These are phyloP conservation scores for Naganishia vishniacii DNA, from an alignment of 768 basidiomycete species.

Conservation along the genomic window DNA sequence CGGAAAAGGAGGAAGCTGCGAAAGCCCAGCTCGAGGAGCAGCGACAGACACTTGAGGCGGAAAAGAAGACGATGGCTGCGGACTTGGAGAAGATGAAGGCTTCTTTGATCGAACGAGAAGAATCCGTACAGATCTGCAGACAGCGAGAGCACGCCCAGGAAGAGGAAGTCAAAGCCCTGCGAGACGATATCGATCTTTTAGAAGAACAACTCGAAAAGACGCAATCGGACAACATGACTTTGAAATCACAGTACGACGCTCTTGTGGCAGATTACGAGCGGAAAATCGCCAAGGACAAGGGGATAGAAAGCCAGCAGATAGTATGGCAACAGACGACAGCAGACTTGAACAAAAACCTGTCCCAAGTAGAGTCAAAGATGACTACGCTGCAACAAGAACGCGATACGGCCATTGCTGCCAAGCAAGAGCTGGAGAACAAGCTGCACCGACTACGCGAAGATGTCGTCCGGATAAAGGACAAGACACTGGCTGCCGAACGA, in stretches of 20 bases:
- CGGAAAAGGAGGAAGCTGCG: constrained; percentile 79
- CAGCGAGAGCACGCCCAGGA: constrained; percentile 76
- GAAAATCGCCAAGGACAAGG: constrained; percentile 18
- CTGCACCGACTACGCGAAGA: constrained; percentile 21
- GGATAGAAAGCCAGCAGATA: not conserved
- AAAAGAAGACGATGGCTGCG: constrained; percentile 74
- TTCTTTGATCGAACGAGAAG: constrained; percentile 74
- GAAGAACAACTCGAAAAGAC: constrained; percentile 81
- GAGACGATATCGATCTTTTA: constrained; percentile 73
- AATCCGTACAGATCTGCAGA: constrained; percentile 64
- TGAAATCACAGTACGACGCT: constrained; percentile 25
- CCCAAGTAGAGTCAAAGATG: constrained; percentile 2
- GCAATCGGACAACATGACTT: constrained; percentile 60
- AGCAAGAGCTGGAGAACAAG: constrained; percentile 10
- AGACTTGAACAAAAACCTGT: constrained; percentile 13
- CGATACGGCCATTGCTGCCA: not conserved
- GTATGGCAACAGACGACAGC: constrained; percentile 19
- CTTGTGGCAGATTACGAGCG: constrained; percentile 27
- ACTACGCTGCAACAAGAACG: constrained; percentile 7
- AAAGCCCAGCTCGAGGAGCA: constrained; percentile 69
- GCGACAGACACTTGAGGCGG: constrained; percentile 74
- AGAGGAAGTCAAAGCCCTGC: constrained; percentile 73
- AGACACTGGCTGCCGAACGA: constrained; percentile 23
- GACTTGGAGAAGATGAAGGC: constrained; percentile 76
- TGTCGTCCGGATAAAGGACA: constrained; percentile 27